Conservation (phyloP, 2,329 filamentous ascomycete species). For the Aspergillus terreus region DNA sequence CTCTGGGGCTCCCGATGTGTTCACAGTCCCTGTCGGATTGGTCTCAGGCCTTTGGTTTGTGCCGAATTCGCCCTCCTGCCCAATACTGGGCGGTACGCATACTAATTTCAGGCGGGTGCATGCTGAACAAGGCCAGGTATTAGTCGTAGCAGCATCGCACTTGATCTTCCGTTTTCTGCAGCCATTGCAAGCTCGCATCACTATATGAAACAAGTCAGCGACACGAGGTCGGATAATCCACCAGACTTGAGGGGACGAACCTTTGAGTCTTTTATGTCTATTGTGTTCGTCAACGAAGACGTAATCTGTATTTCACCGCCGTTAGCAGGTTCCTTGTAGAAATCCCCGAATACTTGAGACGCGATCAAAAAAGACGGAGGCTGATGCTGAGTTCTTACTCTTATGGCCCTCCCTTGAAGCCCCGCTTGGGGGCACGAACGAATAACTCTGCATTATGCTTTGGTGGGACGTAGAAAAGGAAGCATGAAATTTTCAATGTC, state of each 20-base stretch:
- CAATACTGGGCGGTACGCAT: conserved; percentile 83
- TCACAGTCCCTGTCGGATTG: conserved; percentile 17
- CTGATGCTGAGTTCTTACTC: conserved; percentile 54
- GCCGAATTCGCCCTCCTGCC: conserved; percentile 59
- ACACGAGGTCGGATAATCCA: conserved; percentile 1
- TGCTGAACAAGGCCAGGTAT: conserved; percentile 94
- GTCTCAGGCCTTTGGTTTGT: conserved; percentile 27
- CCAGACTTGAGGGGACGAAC: conserved; percentile 45
- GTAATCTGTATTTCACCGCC: conserved; percentile 65
- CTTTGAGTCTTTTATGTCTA: conserved; percentile 92
- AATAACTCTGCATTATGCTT: conserved; percentile 63
- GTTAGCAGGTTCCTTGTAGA: background rate
- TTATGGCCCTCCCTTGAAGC: conserved; percentile 74
- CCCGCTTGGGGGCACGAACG: conserved; percentile 65
- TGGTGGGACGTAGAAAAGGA: background rate
- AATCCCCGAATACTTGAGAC: no score
- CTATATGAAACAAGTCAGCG: conserved; percentile 43
- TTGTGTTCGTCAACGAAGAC: conserved; percentile 99
- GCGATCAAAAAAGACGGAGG: no score
- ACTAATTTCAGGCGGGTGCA: conserved; percentile 89
- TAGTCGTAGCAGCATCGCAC: conserved; percentile 94
- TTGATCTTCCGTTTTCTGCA: conserved; percentile 95
- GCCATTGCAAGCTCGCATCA: conserved; percentile 96
- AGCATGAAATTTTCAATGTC: background rate
- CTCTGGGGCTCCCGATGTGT: conserved; percentile 40